Conservation (phyloP, 2,329 filamentous ascomycete species). For the Herpomyces periplanetae region DNA sequence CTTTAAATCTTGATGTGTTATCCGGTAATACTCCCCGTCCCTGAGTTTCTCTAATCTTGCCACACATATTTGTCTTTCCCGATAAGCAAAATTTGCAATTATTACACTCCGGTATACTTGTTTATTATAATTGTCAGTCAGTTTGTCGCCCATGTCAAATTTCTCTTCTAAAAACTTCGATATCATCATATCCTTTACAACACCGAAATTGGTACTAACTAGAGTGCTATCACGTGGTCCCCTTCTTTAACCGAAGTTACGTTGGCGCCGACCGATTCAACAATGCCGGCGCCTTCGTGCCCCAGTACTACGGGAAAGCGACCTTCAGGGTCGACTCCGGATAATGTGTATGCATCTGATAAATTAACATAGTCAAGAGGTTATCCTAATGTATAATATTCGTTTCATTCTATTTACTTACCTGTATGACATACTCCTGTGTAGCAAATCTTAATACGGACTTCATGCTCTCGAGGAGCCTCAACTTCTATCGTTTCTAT, state of each 20-base stretch:
- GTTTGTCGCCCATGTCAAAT: slow-evolving; percentile 2
- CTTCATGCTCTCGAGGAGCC: slow-evolving; percentile 61
- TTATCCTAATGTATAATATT: slow-evolving; percentile 1
- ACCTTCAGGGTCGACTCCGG: slow-evolving; percentile 85
- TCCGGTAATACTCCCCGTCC: slow-evolving; percentile 90
- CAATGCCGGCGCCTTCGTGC: slow-evolving; percentile 63
- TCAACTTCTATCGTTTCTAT: slow-evolving; percentile 76
- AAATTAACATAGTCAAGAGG: slow-evolving; percentile 2
- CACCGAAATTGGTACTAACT: slow-evolving; percentile 14
- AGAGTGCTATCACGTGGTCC: slow-evolving; percentile 61
- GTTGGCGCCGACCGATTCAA: slow-evolving; percentile 72
- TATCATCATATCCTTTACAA: not conserved
- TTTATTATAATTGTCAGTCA: slow-evolving; percentile 3
- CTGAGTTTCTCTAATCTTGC: slow-evolving; percentile 90
- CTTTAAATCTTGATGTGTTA: slow-evolving; percentile 69
- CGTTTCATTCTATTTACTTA: slow-evolving; percentile 9
- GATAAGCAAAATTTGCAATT: slow-evolving; percentile 99
- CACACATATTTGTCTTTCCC: slow-evolving; percentile 94
- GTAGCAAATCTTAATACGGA: slow-evolving; percentile 85
- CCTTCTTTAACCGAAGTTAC: slow-evolving; percentile 78
- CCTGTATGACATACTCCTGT: slow-evolving; percentile 96
- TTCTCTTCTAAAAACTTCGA: slow-evolving; percentile 2
- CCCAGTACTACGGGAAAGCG: slow-evolving; percentile 61
- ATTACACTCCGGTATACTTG: slow-evolving; percentile 73
- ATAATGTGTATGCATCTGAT: slow-evolving; percentile 60